Base-by-base conservation (phyloP, 2,329 filamentous ascomycete species). In the Botrytis pseudocinerea region DNA sequence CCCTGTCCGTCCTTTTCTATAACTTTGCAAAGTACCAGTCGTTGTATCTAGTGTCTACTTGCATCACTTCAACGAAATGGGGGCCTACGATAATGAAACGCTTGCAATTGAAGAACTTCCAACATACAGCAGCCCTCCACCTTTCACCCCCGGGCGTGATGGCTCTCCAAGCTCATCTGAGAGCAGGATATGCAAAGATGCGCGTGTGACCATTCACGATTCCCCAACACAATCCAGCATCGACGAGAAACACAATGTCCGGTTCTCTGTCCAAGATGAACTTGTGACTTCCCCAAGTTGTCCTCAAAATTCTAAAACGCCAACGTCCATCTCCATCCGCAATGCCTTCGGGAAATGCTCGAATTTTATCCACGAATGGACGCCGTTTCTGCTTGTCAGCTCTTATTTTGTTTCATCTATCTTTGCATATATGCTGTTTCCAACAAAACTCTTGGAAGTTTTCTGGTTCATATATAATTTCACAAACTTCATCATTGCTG, bases 401-500 rank as follows among this genome's bases (percentile, higher is more conserved):
- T 82, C 81, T 7, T 84, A 84, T 75, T 84, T 83, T 62, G 76
- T 82, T 72, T 82, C 83, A 74, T 84, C 83, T 5, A 80, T 80
- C 46, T 83, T 79, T 57, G 76, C 83, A 28, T 84, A 84, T 78
- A 83, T 82, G 78, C 80, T 83, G 65, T 81, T 80, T 71, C 81
- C 80, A 59, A 76, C 81, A 14, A 73, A 76, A 35, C 73, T 82
- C 54, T 82, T 82, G n/a, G 79, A 81, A 59, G 77, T 84, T 48
- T 84, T 84, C 76, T 84, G 83, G 83, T 84, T 84, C 76, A 77
- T 84, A 63, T 84, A 84, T 76, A 80, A 84, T 76, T 80, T 79
- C 57, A 83, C 82, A 65, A 84, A 84, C 76, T 83, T 82, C 71
- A 83, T 84, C 76, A 84, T 84, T 60, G 83, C 83, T 22, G 80